These are phyloP conservation scores for Sphaerosporella brunnea DNA, from an alignment of 495 filamentous ascomycete genomes.

Conservation along the genomic window DNA sequence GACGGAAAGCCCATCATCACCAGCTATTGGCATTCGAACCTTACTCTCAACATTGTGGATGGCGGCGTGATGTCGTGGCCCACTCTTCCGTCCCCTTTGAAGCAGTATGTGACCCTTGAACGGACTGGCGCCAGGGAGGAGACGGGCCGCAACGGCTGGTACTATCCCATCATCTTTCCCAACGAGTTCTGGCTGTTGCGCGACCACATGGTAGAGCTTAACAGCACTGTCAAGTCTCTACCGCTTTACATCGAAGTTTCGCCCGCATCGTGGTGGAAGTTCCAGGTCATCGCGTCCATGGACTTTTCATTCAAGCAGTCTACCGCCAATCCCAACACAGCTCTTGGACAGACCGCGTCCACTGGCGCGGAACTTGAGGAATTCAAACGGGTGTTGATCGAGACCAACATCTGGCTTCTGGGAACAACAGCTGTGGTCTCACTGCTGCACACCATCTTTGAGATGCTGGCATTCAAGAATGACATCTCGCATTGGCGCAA, in stretches of 20 bases:
- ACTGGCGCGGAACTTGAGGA: constrained; percentile 66
- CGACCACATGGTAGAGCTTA: constrained; percentile 77
- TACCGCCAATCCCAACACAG: constrained; percentile 38
- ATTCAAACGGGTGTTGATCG: constrained; percentile 81
- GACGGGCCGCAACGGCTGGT: constrained; percentile 83
- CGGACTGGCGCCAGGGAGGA: constrained; percentile 53
- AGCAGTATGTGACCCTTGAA: constrained; percentile 64
- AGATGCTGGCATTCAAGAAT: constrained; percentile 90
- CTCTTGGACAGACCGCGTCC: constrained; percentile 23
- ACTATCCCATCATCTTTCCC: constrained; percentile 78
- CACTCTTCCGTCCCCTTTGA: constrained; percentile 53
- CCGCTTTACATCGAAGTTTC: constrained; percentile 72
- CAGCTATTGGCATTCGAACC: constrained; percentile 90
- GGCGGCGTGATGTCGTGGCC: constrained; percentile 47
- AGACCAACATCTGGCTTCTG: constrained; percentile 86
- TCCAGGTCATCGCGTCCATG: constrained; percentile 61
- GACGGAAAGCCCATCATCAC: constrained; percentile 47
- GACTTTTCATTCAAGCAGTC: constrained; percentile 75
- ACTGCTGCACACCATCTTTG: constrained; percentile 84
- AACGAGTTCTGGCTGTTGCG: constrained; percentile 97
- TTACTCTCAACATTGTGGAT: constrained; percentile 74
- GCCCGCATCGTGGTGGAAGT: constrained; percentile 80
- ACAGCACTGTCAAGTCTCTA: constrained; percentile 69
- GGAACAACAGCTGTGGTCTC: constrained; percentile 66
- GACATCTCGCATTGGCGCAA: constrained; percentile 96